Percentiles rank a stretch among this genome's conserved stretches.
These are phyloP conservation scores for Venturia pyrina DNA, from an alignment of 2,329 filamentous ascomycete genomes.

Conservation along the genomic window DNA sequence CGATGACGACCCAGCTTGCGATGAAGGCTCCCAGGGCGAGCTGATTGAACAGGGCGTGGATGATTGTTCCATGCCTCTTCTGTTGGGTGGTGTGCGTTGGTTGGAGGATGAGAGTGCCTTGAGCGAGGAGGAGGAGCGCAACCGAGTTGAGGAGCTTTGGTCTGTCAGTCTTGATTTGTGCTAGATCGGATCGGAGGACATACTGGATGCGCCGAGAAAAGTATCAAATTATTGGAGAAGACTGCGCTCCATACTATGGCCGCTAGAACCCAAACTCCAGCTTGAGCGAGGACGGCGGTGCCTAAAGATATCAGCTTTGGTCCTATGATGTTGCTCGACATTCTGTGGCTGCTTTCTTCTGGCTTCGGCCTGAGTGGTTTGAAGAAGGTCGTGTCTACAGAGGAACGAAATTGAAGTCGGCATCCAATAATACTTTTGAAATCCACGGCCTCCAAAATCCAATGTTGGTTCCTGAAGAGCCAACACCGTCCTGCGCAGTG, in stretches of 20 bases:
- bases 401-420: not conserved
- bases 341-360: not conserved
- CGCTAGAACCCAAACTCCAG: slow-evolving; percentile 64
- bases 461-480: too few species aligned
- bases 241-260: slow-evolving; percentile 70
- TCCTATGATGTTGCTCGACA: not conserved
- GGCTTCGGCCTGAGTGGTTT: not conserved
- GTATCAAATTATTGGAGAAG: slow-evolving; percentile 58
- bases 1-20: slow-evolving; percentile 60
- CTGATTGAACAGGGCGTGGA: slow-evolving; percentile 63
- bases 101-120: slow-evolving; percentile 77
- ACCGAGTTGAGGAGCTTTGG: slow-evolving; percentile 42
- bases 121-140: slow-evolving; percentile 63
- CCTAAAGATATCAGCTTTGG: slow-evolving; percentile 39
- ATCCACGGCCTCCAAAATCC: too few species aligned
- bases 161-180: not conserved
- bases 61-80: slow-evolving; percentile 53
- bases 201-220: slow-evolving; percentile 86
- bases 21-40: slow-evolving; percentile 52
- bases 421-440: too few species aligned
- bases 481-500: too few species aligned
- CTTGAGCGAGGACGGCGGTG: slow-evolving; percentile 71
- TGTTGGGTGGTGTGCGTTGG: slow-evolving; percentile 70
- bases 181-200: slow-evolving; percentile 26
- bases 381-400: not conserved